Evolutionary conservation across 1,284 basidiomycete species (phyloP), one percentile per base, ranked within the genome.

Genomic region (Malassezia obtusa): DNA sequence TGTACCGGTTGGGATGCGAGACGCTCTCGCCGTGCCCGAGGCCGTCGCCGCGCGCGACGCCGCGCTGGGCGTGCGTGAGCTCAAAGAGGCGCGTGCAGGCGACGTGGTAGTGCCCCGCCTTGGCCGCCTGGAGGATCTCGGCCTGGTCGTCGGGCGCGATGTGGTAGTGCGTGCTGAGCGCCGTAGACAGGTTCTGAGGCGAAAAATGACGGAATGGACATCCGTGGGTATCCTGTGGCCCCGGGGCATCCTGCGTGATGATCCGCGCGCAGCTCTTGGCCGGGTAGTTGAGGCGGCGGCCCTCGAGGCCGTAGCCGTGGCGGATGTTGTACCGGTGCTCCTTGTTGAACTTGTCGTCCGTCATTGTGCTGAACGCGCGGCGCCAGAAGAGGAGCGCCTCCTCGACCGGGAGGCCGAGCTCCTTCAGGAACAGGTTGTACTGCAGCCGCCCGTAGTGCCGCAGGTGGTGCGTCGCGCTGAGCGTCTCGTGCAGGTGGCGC

Each of bases 41-140:
- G 0, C 92, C 92, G 26, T 92, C 87, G 2, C 90, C 90, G 74
- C 87, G 90, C 76, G 82, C 84, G 52, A 94, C 82, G 7, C 84
- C 85, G 57, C 77, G 77, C 38, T 77, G 65, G 35, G 58, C 57
- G 75, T 98, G 92, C 19, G 90, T 94, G 41, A 95, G 81, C 78
- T 98, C 94, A 75, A 91, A 98, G 31, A 98, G 86, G 15, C 91
- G 80, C 17, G 94, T 98, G 76, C 94, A 99, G 4, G 91, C 94
- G 43, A 98, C 84, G 73, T 99, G 92, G 74, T 85, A 95, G 73
- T 94, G 89, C 2, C 81, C 78, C 14, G 78, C 79, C 75, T 90
- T 90, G 53, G 94, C 88, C 11, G 80, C 82, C 43, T 80, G 79
- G 77, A 89, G 80, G 61, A 98, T 84, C 71, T 98, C 94, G n/a